Percentiles rank a stretch among this genome's conserved stretches.
Conservation (phyloP, 768 basidiomycete genomes). For the Xerocomellus chrysenteron region DNA sequence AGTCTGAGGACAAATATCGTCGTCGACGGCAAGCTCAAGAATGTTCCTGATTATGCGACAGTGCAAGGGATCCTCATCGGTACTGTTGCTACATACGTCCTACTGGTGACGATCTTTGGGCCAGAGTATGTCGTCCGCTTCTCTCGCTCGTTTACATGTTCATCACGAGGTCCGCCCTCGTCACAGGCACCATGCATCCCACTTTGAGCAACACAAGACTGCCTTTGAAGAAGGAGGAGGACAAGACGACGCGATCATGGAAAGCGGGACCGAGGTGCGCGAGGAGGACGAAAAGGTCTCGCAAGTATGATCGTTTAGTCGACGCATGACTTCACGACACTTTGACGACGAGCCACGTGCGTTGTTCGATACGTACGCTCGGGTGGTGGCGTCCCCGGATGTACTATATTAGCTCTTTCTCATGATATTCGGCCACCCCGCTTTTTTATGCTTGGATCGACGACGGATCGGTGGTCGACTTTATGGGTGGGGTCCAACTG, state of each 20-base stretch:
- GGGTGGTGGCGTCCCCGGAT: neutral
- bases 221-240: conserved; percentile 79
- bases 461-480: neutral
- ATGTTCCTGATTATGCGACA: conserved; percentile 65
- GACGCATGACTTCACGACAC: neutral
- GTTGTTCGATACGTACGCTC: neutral
- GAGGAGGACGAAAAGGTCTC: conserved; percentile 22
- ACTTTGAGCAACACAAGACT: conserved; percentile 81
- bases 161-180: neutral
- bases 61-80: conserved; percentile 92
- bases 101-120: conserved; percentile 76
- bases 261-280: conserved; percentile 11
- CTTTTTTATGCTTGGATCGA: neutral
- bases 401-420: neutral
- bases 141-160: neutral
- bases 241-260: conserved; percentile 46
- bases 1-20: conserved; percentile 51
- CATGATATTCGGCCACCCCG: neutral
- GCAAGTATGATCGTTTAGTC: conserved; percentile 9
- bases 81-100: conserved; percentile 70
- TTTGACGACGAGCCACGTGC: neutral
- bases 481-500: too few species aligned
- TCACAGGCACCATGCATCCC: conserved; percentile 64
- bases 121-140: conserved; percentile 54
- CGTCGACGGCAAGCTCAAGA: conserved; percentile 35